phyloP scores from a whole-genome alignment of 345 rosid genomes.

The Citrus reticulata region DNA sequence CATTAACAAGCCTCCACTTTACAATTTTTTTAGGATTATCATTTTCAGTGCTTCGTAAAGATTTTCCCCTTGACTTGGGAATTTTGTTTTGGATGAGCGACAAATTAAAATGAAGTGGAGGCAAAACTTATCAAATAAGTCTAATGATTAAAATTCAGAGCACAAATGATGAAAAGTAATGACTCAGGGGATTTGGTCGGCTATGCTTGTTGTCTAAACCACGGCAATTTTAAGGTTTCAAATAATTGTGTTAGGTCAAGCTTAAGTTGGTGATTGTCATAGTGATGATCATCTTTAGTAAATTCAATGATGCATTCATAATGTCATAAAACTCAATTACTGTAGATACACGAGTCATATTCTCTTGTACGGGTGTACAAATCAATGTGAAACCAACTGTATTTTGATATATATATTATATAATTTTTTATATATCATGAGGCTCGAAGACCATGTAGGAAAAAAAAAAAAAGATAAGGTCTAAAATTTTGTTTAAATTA shows the following conservation, averaged over 20 bases:
- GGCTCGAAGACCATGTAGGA: not conserved
- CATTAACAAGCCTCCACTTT: no score
- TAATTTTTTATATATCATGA: no score
- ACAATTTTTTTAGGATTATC: no score
- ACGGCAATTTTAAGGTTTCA: not conserved
- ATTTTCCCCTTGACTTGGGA: constrained; percentile 2
- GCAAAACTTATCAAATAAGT: not conserved
- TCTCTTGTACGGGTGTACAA: not conserved
- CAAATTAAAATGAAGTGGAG: not conserved
- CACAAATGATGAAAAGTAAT: not conserved
- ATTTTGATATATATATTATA: no score
- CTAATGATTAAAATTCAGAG: not conserved
- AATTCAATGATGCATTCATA: not conserved
- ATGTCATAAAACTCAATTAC: not conserved
- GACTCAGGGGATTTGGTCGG: not conserved
- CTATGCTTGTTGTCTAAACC: not conserved
- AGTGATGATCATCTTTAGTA: not conserved
- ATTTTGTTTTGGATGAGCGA: not conserved
- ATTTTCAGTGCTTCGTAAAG: not conserved
- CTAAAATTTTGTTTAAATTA: no score
- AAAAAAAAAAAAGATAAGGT: no score
- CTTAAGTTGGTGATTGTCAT: not conserved
- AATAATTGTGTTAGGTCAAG: not conserved
- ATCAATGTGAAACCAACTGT: not conserved
- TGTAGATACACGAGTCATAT: not conserved